A percentile compares a stretch with the other conserved stretches of the same genome.
These are phyloP conservation scores for Aureobasidium musti DNA, from an alignment of 2,329 filamentous ascomycete genomes.

Conservation along the genomic window DNA sequence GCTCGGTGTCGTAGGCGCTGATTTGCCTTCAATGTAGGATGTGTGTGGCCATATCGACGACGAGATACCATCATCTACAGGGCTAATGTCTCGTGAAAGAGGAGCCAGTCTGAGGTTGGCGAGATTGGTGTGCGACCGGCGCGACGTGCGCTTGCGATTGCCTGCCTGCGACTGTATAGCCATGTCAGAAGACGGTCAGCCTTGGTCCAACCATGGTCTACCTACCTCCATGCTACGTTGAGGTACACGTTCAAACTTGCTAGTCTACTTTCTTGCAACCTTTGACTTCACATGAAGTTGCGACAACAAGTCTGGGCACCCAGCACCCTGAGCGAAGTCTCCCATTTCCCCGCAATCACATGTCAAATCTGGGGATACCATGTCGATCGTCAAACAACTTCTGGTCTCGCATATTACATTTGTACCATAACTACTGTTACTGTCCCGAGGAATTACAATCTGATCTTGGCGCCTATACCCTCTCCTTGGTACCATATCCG, in stretches of 20 bases:
- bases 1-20: slow-evolving; percentile 52
- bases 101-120: slow-evolving; percentile 63
- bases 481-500: slow-evolving; percentile 58
- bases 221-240: slow-evolving; percentile 1
- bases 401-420: neutral
- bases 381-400: neutral
- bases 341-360: slow-evolving; percentile 15
- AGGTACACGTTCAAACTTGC: too few relatives aligned
- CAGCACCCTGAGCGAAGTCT: neutral
- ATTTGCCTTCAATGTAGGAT: slow-evolving; percentile 53
- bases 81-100: slow-evolving; percentile 49
- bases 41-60: slow-evolving; percentile 35
- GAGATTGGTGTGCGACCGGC: slow-evolving; percentile 61
- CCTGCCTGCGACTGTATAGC: slow-evolving; percentile 1
- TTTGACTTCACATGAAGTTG: neutral
- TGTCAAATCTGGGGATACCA: slow-evolving; percentile 22
- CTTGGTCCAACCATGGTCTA: neutral
- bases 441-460: slow-evolving; percentile 40
- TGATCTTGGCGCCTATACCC: slow-evolving; percentile 52
- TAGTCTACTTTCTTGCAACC: too few relatives aligned
- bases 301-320: neutral
- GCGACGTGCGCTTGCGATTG: slow-evolving; percentile 36
- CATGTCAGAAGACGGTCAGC: slow-evolving; percentile 1
- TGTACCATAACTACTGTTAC: neutral
- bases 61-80: neutral